Conservation (phyloP, 129 eudicot genomes). For the Sambucus nigra region DNA sequence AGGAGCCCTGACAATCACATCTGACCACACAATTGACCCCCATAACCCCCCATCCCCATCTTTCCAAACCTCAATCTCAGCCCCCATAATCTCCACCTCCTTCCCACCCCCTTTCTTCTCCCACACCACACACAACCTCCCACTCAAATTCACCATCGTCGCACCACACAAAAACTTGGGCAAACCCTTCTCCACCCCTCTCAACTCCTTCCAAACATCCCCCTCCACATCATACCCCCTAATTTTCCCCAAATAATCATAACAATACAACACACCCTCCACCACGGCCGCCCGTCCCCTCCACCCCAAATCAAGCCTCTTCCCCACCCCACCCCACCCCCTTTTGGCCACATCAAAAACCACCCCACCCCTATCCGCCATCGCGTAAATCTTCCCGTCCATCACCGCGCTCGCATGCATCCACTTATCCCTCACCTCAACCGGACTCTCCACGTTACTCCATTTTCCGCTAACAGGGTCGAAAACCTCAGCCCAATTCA, state of each 20-base stretch:
- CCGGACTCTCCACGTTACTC: constrained; percentile 41
- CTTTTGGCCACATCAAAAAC: constrained; percentile 40
- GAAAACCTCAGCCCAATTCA: constrained; percentile 79
- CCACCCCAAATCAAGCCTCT: constrained; percentile 81
- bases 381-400: constrained; percentile 57
- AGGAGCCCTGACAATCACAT: constrained; percentile 53
- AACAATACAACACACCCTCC: constrained; percentile 72
- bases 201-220: constrained; percentile 76
- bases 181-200: constrained; percentile 65
- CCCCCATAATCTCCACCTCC: constrained; percentile 68
- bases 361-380: constrained; percentile 97
- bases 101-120: constrained; percentile 56
- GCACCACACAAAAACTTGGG: constrained; percentile 93
- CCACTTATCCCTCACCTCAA: constrained; percentile 82
- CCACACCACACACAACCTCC: constrained; percentile 82
- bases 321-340: constrained; percentile 69
- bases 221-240: constrained; percentile 71
- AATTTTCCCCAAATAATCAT: constrained; percentile 87
- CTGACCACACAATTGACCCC: constrained; percentile 68
- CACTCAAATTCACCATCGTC: constrained; percentile 77
- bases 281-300: constrained; percentile 74
- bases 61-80: constrained; percentile 69
- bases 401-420: constrained; percentile 89
- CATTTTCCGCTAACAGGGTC: constrained; percentile 57
- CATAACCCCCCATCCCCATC: constrained; percentile 52